A percentile compares a stretch with the other conserved stretches of the same genome.
These are phyloP conservation scores for Globisporangium iwayamae DNA, from an alignment of 352 stramenopile genomes.

Conservation along the genomic window DNA sequence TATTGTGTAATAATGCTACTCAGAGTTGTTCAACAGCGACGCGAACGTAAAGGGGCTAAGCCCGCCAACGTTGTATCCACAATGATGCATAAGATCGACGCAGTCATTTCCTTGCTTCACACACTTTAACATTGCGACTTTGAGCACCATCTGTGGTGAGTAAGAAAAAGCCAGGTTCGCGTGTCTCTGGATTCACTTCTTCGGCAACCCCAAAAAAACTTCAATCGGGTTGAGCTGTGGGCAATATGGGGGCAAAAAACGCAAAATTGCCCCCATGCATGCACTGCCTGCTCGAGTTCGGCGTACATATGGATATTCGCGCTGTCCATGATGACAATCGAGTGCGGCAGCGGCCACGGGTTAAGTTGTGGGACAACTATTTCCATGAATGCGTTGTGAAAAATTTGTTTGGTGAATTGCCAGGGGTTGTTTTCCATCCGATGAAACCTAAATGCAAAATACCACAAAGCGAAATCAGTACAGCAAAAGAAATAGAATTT, in stretches of 20 bases:
- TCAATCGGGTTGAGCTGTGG: constrained; percentile 26
- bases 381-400: neutral
- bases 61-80: too few species aligned
- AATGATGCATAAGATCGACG: neutral
- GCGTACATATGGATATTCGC: neutral
- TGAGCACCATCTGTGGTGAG: constrained; percentile 10
- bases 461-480: neutral
- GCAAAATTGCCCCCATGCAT: neutral
- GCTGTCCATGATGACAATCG: neutral
- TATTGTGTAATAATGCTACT: too few species aligned
- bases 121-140: constrained; percentile 16
- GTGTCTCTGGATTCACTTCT: constrained; percentile 17
- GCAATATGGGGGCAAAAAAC: constrained; percentile 21
- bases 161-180: constrained; percentile 18
- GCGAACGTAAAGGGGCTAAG: too few species aligned
- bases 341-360: neutral
- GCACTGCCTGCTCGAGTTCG: neutral
- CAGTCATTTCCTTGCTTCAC: constrained; percentile 4
- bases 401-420: neutral
- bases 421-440: neutral
- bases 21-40: too few species aligned
- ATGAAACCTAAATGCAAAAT: neutral
- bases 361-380: neutral
- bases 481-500: neutral
- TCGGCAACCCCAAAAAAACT: constrained; percentile 21